Evolutionary conservation across 2,329 filamentous ascomycete genomes (phyloP), one percentile per base, ranked within the genome.

Genomic region (Sarocladium kiliense): DNA sequence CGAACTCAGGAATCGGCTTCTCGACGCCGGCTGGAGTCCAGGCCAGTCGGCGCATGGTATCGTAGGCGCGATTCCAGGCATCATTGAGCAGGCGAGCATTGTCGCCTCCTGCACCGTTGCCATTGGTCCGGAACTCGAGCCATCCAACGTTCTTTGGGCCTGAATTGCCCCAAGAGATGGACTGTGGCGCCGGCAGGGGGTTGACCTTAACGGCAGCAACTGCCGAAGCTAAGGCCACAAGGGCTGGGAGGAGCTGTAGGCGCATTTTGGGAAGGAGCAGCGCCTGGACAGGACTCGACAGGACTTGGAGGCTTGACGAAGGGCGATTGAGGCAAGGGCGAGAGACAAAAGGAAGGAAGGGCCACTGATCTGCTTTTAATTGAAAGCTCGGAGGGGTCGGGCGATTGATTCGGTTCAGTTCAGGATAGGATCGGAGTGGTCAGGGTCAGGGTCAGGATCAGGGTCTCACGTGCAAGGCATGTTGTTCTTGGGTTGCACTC

Each of bases 11-110:
- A 45, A 80, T 74, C 0, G 80, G 79, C 23, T 74, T 73, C 64
- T 84, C 79, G 1, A 70, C 69, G 10, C 77, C 80, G 34, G 74
- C 72, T 2, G 80, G 80, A 11, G 75, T 71, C 80, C 80, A 84
- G 67, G 76, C 71, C 27, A 84, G 66, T 1, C 69, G 70, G 39
- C 61, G 66, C 55, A 83, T 79, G 44, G 76, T 65, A 9, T 69
- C 62, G 66, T 69, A 76, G 18, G 77, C 71, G 55, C 80, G 78
- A 54, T 73, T 65, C 74, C 79, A 83, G 16, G 74, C 80, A 47
- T 73, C 68, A 11, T 59, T 58, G 37, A 80, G 59, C 42, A 80
- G 62, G 10, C 54, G 56, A 2, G 55, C 56, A 44, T 60, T 59
- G 30, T 56, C 56, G 2, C 55, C 30, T 36, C 26, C 53, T 2